Percentiles rank a stretch among this genome's conserved stretches.
phyloP scores from a whole-genome alignment of 1,139 yeast genomes.

The Nakaseomyces uthaithaninus region DNA sequence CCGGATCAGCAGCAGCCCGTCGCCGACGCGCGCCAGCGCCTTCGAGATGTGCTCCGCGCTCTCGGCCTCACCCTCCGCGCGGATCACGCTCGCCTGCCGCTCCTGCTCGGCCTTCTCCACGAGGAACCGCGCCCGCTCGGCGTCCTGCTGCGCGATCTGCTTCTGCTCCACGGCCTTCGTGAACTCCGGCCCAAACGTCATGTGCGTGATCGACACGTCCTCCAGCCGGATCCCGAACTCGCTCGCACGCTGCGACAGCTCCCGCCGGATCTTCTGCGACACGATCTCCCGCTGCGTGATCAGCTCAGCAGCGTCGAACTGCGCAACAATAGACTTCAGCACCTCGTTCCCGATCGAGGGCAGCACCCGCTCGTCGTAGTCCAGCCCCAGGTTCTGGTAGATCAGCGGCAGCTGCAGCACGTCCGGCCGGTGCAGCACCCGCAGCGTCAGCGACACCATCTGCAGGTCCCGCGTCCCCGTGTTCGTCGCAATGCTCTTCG shows the following conservation, averaged over 20 bases:
- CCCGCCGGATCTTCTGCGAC: constrained; percentile 81
- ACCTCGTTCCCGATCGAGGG: constrained; percentile 98
- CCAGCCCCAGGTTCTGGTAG: constrained; percentile 86
- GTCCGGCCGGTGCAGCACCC: constrained; percentile 93
- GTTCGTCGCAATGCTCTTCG: constrained; percentile 86
- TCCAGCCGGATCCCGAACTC: constrained; percentile 90
- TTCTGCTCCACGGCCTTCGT: constrained; percentile 98
- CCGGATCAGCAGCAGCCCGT: constrained; percentile 88
- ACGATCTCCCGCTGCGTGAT: constrained; percentile 96
- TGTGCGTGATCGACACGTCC: constrained; percentile 96
- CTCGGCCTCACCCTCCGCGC: constrained; percentile 99
- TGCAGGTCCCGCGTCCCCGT: constrained; percentile 98
- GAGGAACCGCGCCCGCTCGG: constrained; percentile 89
- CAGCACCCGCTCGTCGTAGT: constrained; percentile 92
- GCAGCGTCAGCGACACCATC: constrained; percentile 84
- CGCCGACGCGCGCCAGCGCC: constrained; percentile 92
- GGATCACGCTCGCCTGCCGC: constrained; percentile 84
- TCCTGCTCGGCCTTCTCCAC: constrained; percentile 98
- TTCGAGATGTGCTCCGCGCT: constrained; percentile 93
- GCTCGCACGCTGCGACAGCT: constrained; percentile 70
- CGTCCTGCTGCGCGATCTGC: constrained; percentile 99
- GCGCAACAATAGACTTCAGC: constrained; percentile 90
- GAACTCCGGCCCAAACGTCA: constrained; percentile 95
- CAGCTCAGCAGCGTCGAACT: constrained; percentile 95
- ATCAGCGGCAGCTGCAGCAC: constrained; percentile 72